Conservation (phyloP, 345 rosid genomes). For the Aethionema arabicum region DNA sequence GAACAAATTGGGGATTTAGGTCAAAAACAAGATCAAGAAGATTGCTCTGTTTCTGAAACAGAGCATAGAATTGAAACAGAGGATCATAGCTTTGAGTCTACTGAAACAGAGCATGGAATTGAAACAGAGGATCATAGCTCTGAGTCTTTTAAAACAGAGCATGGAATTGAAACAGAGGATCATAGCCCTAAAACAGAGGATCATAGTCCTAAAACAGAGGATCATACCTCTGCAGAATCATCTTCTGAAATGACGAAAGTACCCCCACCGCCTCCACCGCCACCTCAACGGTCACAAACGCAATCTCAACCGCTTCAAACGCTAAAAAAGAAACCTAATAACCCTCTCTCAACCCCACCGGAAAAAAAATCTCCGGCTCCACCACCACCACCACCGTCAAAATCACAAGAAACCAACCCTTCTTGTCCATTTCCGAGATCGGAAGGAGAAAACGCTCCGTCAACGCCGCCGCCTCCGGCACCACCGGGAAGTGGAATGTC, state of each 20-base stretch:
- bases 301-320: conserved; percentile 18
- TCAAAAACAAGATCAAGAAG: neutral
- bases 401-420: conserved; percentile 19
- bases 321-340: conserved; percentile 5
- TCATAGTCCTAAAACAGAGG: conserved; percentile 5
- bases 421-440: conserved; percentile 22
- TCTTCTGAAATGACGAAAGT: neutral
- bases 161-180: neutral
- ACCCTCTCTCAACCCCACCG: conserved; percentile 17
- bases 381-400: conserved; percentile 38
- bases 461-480: conserved; percentile 45
- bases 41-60: conserved; percentile 12
- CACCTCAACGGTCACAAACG: conserved; percentile 34
- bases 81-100: neutral
- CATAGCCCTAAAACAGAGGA: neutral
- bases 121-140: neutral
- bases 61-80: conserved; percentile 2
- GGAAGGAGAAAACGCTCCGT: conserved; percentile 6
- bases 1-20: conserved; percentile 11
- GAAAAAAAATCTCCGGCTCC: conserved; percentile 20
- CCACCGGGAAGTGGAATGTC: conserved; percentile 55
- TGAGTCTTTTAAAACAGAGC: neutral
- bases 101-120: neutral
- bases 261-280: conserved; percentile 26
- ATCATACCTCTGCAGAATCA: conserved; percentile 18